phyloP scores from a whole-genome alignment of 768 basidiomycete species.

The Psilocybe tampanensis region DNA sequence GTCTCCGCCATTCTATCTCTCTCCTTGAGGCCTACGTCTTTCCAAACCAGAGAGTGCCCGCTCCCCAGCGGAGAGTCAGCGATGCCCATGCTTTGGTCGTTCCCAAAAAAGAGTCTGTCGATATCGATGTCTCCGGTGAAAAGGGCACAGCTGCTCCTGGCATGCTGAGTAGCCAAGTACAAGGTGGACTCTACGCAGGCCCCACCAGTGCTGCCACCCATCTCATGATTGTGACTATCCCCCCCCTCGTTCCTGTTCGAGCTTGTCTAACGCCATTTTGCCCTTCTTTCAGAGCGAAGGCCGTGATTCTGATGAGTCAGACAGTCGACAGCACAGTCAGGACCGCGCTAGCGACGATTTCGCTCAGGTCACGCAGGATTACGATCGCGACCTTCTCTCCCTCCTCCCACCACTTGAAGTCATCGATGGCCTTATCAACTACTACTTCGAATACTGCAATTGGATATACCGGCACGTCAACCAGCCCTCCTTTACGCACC shows the following conservation, averaged over 20 bases:
- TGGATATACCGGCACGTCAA: slow-evolving; percentile 87
- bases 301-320: slow-evolving; percentile 52
- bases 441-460: slow-evolving; percentile 87
- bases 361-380: slow-evolving; percentile 47
- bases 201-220: slow-evolving; percentile 76
- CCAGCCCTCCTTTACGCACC: slow-evolving; percentile 55
- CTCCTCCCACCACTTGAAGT: slow-evolving; percentile 65
- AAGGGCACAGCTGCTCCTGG: slow-evolving; percentile 57
- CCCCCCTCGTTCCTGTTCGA: slow-evolving; percentile 7
- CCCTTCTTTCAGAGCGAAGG: slow-evolving; percentile 36
- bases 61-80: slow-evolving; percentile 37
- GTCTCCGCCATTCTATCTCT: slow-evolving; percentile 68
- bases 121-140: slow-evolving; percentile 43
- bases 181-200: slow-evolving; percentile 77
- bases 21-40: slow-evolving; percentile 64
- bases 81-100: slow-evolving; percentile 38
- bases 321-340: slow-evolving; percentile 55
- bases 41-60: slow-evolving; percentile 40
- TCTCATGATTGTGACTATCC: slow-evolving; percentile 55
- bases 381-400: slow-evolving; percentile 74
- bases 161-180: slow-evolving; percentile 64
- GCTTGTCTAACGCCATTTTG: slow-evolving; percentile 11
- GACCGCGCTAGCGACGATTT: slow-evolving; percentile 49
- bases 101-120: slow-evolving; percentile 57
- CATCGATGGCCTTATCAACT: slow-evolving; percentile 72